Percentiles rank a stretch among this genome's conserved stretches.
Conservation (phyloP, 2,329 filamentous ascomycete species). For the Cladosporium velox region DNA sequence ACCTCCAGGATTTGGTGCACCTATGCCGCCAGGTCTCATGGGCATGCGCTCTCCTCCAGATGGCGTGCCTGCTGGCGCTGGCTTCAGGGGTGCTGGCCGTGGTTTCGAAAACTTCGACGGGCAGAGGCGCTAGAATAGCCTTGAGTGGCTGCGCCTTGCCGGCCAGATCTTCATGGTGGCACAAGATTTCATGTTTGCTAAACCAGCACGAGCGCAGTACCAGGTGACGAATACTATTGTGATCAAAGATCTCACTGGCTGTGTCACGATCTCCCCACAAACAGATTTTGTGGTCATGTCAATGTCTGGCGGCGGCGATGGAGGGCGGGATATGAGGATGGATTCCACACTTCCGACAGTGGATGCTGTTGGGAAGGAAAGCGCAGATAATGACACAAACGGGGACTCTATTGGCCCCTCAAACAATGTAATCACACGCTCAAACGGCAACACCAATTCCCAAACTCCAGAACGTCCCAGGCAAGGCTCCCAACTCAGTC, state of each 20-base stretch:
- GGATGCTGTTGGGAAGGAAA: not conserved
- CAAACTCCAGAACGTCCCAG: not conserved
- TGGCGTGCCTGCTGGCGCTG: slow-evolving; percentile 6
- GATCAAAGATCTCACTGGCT: not conserved
- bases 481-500: slow-evolving; percentile 5
- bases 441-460: slow-evolving; percentile 8
- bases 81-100: slow-evolving; percentile 15
- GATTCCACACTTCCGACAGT: slow-evolving; percentile 6
- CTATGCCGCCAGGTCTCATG: slow-evolving; percentile 20
- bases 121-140: slow-evolving; percentile 21
- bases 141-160: slow-evolving; percentile 1
- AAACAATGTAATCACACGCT: slow-evolving; percentile 14
- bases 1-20: slow-evolving; percentile 17
- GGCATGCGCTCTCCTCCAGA: slow-evolving; percentile 20
- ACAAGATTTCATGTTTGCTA: not conserved
- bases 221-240: not conserved
- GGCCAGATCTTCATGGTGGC: not conserved
- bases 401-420: slow-evolving; percentile 1
- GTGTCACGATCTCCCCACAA: not conserved
- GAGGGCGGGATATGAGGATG: slow-evolving; percentile 3
- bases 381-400: slow-evolving; percentile 13
- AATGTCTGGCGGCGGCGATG: slow-evolving; percentile 11
- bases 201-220: too few relatives aligned
- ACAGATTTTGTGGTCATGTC: slow-evolving; percentile 14
- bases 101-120: slow-evolving; percentile 14